Conservation (phyloP, 2,329 filamentous ascomycete species). For the Talaromyces piceae region DNA sequence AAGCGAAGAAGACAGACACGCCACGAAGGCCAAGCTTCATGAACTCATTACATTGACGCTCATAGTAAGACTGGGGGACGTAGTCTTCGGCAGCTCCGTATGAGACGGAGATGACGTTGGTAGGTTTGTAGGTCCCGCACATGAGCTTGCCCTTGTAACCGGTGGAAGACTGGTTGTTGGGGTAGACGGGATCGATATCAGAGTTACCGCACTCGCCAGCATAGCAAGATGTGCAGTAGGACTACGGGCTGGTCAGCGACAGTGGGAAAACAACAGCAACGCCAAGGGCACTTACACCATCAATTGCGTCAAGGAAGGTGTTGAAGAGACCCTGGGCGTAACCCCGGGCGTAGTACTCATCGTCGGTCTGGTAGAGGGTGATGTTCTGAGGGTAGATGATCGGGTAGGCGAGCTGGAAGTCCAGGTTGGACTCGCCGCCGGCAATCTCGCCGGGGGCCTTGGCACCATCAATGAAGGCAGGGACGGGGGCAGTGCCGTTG, state of each 20-base stretch:
- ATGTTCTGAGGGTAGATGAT: conserved; percentile 47
- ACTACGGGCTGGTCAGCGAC: conserved; percentile 15
- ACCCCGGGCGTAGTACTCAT: conserved; percentile 33
- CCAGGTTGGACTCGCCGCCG: conserved; percentile 46
- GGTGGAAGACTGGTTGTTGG: conserved; percentile 28
- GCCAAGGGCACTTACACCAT: conserved; percentile 28
- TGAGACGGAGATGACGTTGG: conserved; percentile 52
- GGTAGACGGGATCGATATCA: conserved; percentile 47
- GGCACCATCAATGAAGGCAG: conserved; percentile 43
- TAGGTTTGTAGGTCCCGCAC: conserved; percentile 34
- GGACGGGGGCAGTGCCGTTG: conserved; percentile 37
- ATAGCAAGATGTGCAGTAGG: conserved; percentile 47
- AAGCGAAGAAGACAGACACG: conserved; percentile 24
- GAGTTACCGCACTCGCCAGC: conserved; percentile 46
- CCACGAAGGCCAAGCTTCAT: conserved; percentile 34
- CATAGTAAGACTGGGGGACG: conserved; percentile 48
- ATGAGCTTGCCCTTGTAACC: conserved; percentile 41
- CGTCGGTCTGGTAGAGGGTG: conserved; percentile 46
- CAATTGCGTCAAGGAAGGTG: conserved; percentile 47
- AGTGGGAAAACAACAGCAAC: conserved; percentile 7
- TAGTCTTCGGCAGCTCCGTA: conserved; percentile 50
- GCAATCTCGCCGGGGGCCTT: conserved; percentile 31
- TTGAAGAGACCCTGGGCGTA: conserved; percentile 30
- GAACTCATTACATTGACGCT: conserved; percentile 36
- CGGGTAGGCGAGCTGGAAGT: conserved; percentile 49